Evolutionary conservation across 208 protist species (phyloP).

Genomic region (Crithidia thermophila): DNA sequence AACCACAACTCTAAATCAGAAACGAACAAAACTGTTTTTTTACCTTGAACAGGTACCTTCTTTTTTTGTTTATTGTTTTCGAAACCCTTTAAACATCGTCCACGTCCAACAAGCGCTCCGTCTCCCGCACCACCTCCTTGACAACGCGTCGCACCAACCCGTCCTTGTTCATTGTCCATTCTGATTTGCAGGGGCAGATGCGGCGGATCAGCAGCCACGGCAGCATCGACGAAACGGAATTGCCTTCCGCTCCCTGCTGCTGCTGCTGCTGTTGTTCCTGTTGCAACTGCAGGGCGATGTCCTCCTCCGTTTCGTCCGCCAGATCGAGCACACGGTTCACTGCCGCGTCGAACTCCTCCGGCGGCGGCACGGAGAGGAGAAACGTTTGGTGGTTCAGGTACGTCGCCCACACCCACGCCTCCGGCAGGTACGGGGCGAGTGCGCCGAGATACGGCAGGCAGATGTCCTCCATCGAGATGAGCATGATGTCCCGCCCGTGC

Average conservation of each 20-base stretch:
- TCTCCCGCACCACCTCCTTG: constrained; percentile 18
- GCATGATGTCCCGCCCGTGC: constrained; percentile 49
- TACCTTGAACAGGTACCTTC: neutral
- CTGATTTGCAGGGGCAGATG: constrained; percentile 13
- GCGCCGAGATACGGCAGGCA: constrained; percentile 50
- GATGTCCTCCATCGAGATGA: constrained; percentile 47
- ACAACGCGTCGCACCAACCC: constrained; percentile 27
- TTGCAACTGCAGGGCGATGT: constrained; percentile 7
- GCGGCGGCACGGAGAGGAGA: constrained; percentile 19
- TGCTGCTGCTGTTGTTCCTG: neutral
- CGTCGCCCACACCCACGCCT: constrained; percentile 37
- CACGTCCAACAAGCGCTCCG: constrained; percentile 9
- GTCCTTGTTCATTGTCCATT: constrained; percentile 29
- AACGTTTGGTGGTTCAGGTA: constrained; percentile 43
- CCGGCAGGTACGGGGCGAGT: constrained; percentile 47
- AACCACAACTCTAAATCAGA: too few species aligned
- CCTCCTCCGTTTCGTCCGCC: constrained; percentile 20
- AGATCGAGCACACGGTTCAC: constrained; percentile 35
- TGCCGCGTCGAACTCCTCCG: constrained; percentile 43
- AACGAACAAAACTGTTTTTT: constrained; percentile 1
- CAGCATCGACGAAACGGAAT: constrained; percentile 3
- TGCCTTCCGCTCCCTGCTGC: neutral
- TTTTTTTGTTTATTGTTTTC: constrained; percentile 4
- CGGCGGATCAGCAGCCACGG: constrained; percentile 29
- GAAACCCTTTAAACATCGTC: constrained; percentile 10